These are phyloP conservation scores for Zarea fungicola DNA, from an alignment of 2,329 filamentous ascomycete species.

Conservation along the genomic window DNA sequence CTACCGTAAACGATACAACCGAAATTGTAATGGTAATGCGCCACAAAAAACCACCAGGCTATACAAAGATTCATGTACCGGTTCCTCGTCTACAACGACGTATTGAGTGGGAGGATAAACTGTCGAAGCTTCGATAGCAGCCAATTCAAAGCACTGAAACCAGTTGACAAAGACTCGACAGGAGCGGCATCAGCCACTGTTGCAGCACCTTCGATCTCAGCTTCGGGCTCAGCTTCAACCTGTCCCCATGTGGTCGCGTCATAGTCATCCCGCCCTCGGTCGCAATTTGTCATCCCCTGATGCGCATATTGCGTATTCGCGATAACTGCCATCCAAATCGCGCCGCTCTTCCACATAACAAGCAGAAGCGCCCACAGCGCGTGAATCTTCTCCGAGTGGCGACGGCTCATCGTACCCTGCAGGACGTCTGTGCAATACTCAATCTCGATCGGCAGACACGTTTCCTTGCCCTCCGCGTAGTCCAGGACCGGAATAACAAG, in stretches of 20 bases:
- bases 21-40: no score
- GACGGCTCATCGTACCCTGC: neutral
- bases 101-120: no score
- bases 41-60: no score
- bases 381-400: conserved; percentile 10
- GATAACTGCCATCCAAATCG: conserved; percentile 11
- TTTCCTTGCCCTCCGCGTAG: neutral
- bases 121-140: no score
- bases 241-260: neutral
- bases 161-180: no score
- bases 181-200: no score
- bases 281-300: conserved; percentile 6
- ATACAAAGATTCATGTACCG: no score
- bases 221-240: no score
- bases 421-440: conserved; percentile 7
- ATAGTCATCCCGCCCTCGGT: conserved; percentile 3
- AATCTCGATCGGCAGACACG: neutral
- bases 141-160: no score
- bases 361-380: conserved; percentile 11
- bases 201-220: no score
- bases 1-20: no score
- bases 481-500: conserved; percentile 5
- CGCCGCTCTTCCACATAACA: conserved; percentile 13
- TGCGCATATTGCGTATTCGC: conserved; percentile 8
- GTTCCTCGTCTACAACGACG: no score